Conservation (phyloP, 495 filamentous ascomycete genomes). For the Penicilliopsis zonata region DNA sequence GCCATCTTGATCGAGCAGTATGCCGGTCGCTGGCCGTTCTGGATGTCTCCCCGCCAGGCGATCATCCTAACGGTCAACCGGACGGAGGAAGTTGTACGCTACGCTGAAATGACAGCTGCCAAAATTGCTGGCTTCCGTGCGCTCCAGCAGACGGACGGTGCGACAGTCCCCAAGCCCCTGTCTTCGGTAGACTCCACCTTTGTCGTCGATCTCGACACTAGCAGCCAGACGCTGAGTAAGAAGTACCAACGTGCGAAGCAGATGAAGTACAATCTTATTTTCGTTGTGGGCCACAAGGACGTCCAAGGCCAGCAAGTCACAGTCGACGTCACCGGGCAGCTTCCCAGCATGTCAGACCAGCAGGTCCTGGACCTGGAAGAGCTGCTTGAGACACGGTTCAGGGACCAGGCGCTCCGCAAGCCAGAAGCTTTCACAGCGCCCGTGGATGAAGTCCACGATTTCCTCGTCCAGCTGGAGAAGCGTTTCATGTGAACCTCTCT, state of each 20-base stretch:
- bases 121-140: conserved; percentile 23
- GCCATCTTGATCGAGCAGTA: conserved; percentile 81
- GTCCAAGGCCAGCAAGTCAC: conserved; percentile 29
- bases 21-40: conserved; percentile 77
- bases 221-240: conserved; percentile 44
- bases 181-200: conserved; percentile 39
- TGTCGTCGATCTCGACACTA: conserved; percentile 61
- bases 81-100: conserved; percentile 42
- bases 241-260: conserved; percentile 63
- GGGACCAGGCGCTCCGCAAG: conserved; percentile 20
- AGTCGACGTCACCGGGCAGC: conserved; percentile 33
- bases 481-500: conserved; percentile 11
- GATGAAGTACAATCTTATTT: conserved; percentile 63
- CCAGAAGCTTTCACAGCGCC: conserved; percentile 25
- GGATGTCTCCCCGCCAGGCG: conserved; percentile 75
- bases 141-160: conserved; percentile 10
- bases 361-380: conserved; percentile 16
- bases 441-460: conserved; percentile 24
- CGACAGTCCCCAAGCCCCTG: conserved; percentile 16
- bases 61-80: conserved; percentile 69
- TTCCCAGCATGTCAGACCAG: conserved; percentile 27
- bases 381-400: conserved; percentile 18
- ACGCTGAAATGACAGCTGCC: conserved; percentile 36
- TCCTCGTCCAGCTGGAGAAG: conserved; percentile 30
- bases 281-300: conserved; percentile 56